Base-by-base conservation (phyloP, 495 filamentous ascomycete species). In the Apiosordaria backusii region DNA sequence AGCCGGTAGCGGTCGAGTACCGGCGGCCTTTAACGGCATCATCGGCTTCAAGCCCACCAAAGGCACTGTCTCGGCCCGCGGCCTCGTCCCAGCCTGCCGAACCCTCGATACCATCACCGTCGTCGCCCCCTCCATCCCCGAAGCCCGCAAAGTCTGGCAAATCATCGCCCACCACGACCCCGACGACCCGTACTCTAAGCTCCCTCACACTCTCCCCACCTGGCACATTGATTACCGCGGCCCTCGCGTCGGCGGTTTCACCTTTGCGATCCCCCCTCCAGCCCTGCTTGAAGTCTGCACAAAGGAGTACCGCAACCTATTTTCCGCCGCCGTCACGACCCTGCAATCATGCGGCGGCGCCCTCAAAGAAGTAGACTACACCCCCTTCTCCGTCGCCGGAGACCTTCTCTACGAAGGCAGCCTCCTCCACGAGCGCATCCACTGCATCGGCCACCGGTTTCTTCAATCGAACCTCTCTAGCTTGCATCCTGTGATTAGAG, bases 11-110 rank as follows among this genome's bases (percentile, higher is more conserved):
- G 86, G 86, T 7, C 79, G 88, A 27, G 81, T 89, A 0, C 88
- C 88, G 1, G 82, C 88, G 1, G 81, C 80, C 0, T 86, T 88
- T 74, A 89, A 89, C 72, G 85, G 85, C 26, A 76, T 90, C 35
- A 81, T 88, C n/a, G 88, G 88, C 18, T 87, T 85, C 74, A 90
- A 90, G 68, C 88, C 88, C 2, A 90, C 88, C 2, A 84, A 86
- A 62, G 87, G 88, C 13, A 84, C 85, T 3, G 75, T 90, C 52
- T 86, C 84, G 3, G 81, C 83, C 22, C 70, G 74, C 4, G 88
- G 88, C 4, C 81, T 89, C 3, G 79, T 81, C 16, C 87, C 87
- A 16, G 88, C 88, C 25, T 89, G 85, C 68, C 75, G 81, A n/a
- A 85, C 81, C 2, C 79, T 88, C 16, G 87, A 90, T 74, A 88